Evolutionary conservation across 1,284 basidiomycete genomes (phyloP), one percentile per base, ranked within the genome.

Genomic region (Cutaneotrichosporon sp.): DNA sequence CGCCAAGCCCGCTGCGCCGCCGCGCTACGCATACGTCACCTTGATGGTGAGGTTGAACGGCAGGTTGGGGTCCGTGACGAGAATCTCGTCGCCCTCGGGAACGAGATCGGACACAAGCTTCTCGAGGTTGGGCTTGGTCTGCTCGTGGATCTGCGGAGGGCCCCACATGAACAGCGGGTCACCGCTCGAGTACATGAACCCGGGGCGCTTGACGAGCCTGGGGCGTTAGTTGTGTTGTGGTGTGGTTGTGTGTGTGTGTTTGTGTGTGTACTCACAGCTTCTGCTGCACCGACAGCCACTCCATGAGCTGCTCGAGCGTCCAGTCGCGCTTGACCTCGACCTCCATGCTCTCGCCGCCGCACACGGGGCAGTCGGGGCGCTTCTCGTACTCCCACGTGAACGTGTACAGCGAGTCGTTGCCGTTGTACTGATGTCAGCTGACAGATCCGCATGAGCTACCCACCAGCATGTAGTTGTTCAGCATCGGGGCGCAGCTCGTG

Each of bases 381-480:
- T 89, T 89, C 80, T 97, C 92, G 75, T 97, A 91, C 80, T 97
- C 88, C 72, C 99, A 99, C 0, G 97, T 99, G 81, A 92, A 97
- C 1, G 95, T 97, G 80, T 99, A 99, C 7, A 99, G 87, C 31
- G 92, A 90, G 58, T 98, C 95, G 43, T 94, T 98, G 33, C 97
- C 97, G 64, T 95, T 81, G 69, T 84, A 85, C 83, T 84, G 79
- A 9, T 9, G 50, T 61, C 45, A 60, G 59, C 47, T 29, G 16
- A 9, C 16, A 27, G 2, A 2, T 20, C 16, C 0, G 7, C 9
- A 3, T 22, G 3, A 45, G 18, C 24, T n/a, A 46, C 58, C 33
- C 51, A 94, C 83, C 90, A 94, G 94, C 85, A 99, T 98, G 80
- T 99, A 99, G 80, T 99, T 99, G 81, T 97, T 91, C 46, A 99